Evolutionary conservation across 306 rosid genomes (phyloP), one percentile per base, ranked within the genome.

Genomic region (Cucurbita argyrosperma): DNA sequence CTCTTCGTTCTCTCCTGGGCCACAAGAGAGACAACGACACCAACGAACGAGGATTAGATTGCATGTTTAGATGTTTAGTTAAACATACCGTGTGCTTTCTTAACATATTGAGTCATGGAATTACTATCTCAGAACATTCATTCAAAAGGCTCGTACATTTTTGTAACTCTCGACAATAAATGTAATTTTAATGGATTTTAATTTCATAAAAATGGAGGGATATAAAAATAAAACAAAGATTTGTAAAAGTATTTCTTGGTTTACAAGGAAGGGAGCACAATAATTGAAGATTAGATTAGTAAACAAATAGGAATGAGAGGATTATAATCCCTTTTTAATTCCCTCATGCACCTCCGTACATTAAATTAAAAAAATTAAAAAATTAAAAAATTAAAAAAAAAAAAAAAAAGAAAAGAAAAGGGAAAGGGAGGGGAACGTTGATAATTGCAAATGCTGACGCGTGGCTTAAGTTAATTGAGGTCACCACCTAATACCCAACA

Each of bases 11-110:
- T 54, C 80, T 92, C 37, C 53, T 66, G 37, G 77, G 81, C 26
- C 78, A 70, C n/a, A 68, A 57, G 35, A 82, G 74, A 79, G 57
- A 4, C 26, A 12, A 61, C 10, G 1, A 13, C 10, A 7, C 21
- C 38, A 56, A 51, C 10, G 84, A 82, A 68, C 58, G 69, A 66
- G 76, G 84, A 75, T 81, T 89, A 71, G 90, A 85, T 49, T 77
- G 78, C 78, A 54, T 89, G n/a, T 86, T 85, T 75, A 88, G 89
- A 81, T 80, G 92, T 80, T 63, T 89, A 59, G 86, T 89, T 3
- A 85, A 87, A 77, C 82, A 90, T 47, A 90, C 96, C 84, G 98
- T 94, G 76, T 85, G 81, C 9, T 86, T 87, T 47, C 80, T 94
- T 26, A 90, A 90, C 74, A 82, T 93, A 80, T 79, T 86, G 4